phyloP scores from a whole-genome alignment of 2,329 filamentous ascomycete genomes.

The Verticillium klebahnii region DNA sequence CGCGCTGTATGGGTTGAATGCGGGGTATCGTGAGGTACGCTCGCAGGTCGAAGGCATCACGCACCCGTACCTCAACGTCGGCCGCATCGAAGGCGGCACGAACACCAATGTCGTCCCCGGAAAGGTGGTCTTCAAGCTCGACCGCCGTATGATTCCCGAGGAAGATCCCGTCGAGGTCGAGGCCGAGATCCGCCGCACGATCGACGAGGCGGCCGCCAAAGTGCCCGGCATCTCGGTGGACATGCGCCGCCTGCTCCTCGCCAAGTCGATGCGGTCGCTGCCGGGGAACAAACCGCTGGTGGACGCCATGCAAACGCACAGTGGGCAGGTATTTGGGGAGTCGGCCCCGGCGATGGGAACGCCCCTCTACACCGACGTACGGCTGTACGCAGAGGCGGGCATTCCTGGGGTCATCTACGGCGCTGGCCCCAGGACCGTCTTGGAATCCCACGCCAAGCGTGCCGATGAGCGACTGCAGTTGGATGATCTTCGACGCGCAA shows the following conservation, averaged over 20 bases:
- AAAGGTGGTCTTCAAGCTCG: conserved; percentile 8
- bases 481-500: conserved; percentile 5
- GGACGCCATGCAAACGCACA: conserved; percentile 5
- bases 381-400: conserved; percentile 9
- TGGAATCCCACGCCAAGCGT: conserved; percentile 10
- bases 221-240: conserved; percentile 3
- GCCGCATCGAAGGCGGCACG: conserved; percentile 10
- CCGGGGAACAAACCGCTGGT: conserved; percentile 4
- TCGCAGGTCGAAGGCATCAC: conserved; percentile 6
- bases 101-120: conserved; percentile 10
- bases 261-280: conserved; percentile 4
- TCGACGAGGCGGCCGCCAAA: not conserved
- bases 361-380: conserved; percentile 7
- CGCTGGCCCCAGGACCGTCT: conserved; percentile 7
- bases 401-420: conserved; percentile 8
- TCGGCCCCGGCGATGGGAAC: conserved; percentile 3
- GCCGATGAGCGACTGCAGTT: conserved; percentile 8
- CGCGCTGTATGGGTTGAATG: conserved; percentile 6
- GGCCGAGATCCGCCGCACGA: conserved; percentile 5
- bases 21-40: conserved; percentile 2
- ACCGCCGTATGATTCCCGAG: conserved; percentile 8
- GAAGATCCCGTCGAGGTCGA: conserved; percentile 6
- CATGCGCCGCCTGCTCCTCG: conserved; percentile 4
- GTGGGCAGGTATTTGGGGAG: not conserved
- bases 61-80: conserved; percentile 10